Evolutionary conservation across 768 basidiomycete species (phyloP), one percentile per base, ranked within the genome.

Genomic region (Neoboletus subvelutipes): DNA sequence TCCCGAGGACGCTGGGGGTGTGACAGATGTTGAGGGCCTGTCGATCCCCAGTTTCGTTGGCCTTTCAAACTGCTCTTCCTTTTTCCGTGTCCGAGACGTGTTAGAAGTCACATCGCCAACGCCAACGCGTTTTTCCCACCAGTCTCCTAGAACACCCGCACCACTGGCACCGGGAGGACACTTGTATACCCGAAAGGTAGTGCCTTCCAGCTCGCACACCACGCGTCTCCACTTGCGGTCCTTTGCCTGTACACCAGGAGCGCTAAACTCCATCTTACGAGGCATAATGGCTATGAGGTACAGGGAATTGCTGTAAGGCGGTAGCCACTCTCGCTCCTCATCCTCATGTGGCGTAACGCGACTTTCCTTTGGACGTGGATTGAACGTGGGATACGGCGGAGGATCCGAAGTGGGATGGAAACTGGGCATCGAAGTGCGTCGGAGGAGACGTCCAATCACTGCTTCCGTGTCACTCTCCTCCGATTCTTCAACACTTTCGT

Each of bases 201-300:
- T 98, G 45, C 97, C 97, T 66, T 97, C 92, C 28, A 99, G 75
- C 64, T 95, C 90, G 67, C 92, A 91, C 61, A 94, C 79, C 50
- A 89, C 85, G 49, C 90, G 78, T 57, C 90, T 83, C 97, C 97
- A 99, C 67, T 93, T 92, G 45, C 97, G 78, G 69, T 98, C 95
- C 68, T 80, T 83, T 8, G 95, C 87, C 71, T 96, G 92, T 3
- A 92, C 78, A 8, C 94, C 94, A 0, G 94, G 93, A 12, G 80
- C 73, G 5, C 74, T 77, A 68, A 99, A 98, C 77, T 99, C 97
- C 85, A 94, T 83, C 78, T 99, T 99, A 46, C 91, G 84, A 1
- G 89, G 88, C 77, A 99, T 82, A 52, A 86, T 79, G 4, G 87
- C 92, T 36, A 83, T 80, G 64, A 98, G 83, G 66, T 91, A 86